Conservation (phyloP, 2,329 filamentous ascomycete species). For the Trichothecium roseum region DNA sequence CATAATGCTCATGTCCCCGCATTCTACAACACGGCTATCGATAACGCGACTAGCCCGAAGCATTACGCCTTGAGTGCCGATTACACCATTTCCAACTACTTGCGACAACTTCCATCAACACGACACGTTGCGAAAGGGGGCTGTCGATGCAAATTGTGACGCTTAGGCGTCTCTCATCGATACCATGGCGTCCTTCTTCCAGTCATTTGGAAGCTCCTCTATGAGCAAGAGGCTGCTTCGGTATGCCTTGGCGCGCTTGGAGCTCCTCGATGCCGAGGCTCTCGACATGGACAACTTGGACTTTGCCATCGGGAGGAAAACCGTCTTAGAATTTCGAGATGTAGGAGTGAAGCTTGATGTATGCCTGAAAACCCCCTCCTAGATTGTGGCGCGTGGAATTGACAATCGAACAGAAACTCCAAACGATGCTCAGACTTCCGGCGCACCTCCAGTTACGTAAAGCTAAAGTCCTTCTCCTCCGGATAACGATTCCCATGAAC, state of each 20-base stretch:
- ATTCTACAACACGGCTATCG: conserved; percentile 1
- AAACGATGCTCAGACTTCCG: conserved; percentile 64
- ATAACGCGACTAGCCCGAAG: too few relatives aligned
- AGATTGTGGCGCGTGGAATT: not conserved
- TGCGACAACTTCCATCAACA: not conserved
- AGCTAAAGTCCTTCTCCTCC: conserved; percentile 66
- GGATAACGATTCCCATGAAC: conserved; percentile 77
- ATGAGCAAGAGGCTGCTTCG: conserved; percentile 85
- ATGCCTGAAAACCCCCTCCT: conserved; percentile 8
- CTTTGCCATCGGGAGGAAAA: conserved; percentile 71
- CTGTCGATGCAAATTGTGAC: too few relatives aligned
- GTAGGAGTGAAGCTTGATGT: conserved; percentile 73
- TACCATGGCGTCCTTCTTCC: conserved; percentile 64
- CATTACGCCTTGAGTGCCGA: too few relatives aligned
- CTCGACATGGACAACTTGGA: conserved; percentile 81
- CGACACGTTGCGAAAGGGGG: too few relatives aligned
- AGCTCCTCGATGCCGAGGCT: conserved; percentile 79
- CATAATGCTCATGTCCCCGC: conserved; percentile 1
- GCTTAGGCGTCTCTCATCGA: conserved; percentile 3
- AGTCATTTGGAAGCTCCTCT: conserved; percentile 52
- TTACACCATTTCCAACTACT: not conserved
- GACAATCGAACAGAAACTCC: conserved; percentile 57
- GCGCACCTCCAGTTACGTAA: conserved; percentile 58
- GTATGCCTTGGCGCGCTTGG: conserved; percentile 73
- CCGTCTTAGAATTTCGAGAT: conserved; percentile 76